Conservation (phyloP, 352 stramenopile genomes). For the Blastocystis sp. region DNA sequence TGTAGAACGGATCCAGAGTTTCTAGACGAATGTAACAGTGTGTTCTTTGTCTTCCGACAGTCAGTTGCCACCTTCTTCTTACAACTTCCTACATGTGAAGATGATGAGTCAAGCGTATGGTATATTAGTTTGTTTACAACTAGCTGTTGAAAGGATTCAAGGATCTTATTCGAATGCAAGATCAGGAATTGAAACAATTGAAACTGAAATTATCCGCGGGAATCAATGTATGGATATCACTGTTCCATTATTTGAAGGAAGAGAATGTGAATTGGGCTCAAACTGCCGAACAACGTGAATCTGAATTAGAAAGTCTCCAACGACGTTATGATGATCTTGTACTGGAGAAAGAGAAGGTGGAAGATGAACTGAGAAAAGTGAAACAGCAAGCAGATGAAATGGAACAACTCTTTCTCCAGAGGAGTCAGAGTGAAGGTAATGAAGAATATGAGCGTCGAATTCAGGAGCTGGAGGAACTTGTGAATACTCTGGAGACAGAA, state of each 20-base stretch:
- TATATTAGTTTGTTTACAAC: neutral
- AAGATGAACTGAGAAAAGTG: neutral
- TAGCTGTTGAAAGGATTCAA: conserved; percentile 45
- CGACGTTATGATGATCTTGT: neutral
- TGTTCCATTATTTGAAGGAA: neutral
- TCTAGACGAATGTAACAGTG: conserved; percentile 37
- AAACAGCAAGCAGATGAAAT: conserved; percentile 5
- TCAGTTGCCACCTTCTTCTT: neutral
- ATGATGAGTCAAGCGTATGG: neutral
- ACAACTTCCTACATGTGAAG: conserved; percentile 1
- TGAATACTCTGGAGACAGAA: neutral
- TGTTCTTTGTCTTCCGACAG: conserved; percentile 28
- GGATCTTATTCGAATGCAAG: conserved; percentile 30
- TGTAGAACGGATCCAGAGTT: conserved; percentile 25
- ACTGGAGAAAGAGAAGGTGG: neutral
- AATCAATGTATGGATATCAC: neutral
- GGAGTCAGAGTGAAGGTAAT: neutral
- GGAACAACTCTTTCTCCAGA: neutral
- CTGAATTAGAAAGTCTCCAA: neutral
- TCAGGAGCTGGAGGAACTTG: neutral
- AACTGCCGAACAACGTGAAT: neutral
- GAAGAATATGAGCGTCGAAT: neutral
- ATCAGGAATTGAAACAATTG: conserved; percentile 44
- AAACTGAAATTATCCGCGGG: conserved; percentile 3
- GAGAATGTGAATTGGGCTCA: conserved; percentile 28